Evolutionary conservation across 495 filamentous ascomycete genomes (phyloP), one percentile per base, ranked within the genome.

Genomic region (Paragyromitra xinjiangensis): DNA sequence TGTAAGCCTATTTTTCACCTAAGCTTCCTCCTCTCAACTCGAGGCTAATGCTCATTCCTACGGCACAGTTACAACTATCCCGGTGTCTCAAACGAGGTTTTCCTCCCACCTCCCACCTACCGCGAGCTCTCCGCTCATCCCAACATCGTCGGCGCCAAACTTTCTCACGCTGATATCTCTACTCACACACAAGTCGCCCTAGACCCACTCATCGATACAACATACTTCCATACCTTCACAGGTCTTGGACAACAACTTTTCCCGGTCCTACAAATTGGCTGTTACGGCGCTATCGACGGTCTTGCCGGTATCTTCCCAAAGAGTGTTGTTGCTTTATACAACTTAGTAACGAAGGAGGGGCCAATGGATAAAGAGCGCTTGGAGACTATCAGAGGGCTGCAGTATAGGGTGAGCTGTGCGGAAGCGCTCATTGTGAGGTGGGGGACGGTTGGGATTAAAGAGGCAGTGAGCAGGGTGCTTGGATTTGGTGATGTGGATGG

Each of bases 71-170:
- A 92, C 80, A 88, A 92, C 81, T 92, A 91, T 80, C 90, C 90
- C 0, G 88, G 87, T 19, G 90, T 92, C 6, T 89, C 87, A 0
- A 92, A 92, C 81, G 86, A 87, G 63, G 84, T 91, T 63, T 83
- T 84, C 40, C 84, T 91, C 62, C 77, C 84, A 12, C 87, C 89
- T 4, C 84, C 87, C 34, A 90, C 87, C 9, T 89, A 89, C 79
- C 85, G 84, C 26, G 78, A 74, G 4, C 84, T 92, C 22, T 87
- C 90, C 0, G 79, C 83, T 29, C 86, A 91, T 78, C 85, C 85
- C 16, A 90, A 89, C 64, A 90, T 92, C 66, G 89, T 91, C 0
- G 90, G 90, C 48, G 89, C 88, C 83, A 91, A 92, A 83, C 88
- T 92, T 81, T 91, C 89, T 5, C 90, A 92, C 78, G 89, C 88